phyloP scores from a whole-genome alignment of 2,329 filamentous ascomycete genomes.

The Trichoderma sp. region DNA sequence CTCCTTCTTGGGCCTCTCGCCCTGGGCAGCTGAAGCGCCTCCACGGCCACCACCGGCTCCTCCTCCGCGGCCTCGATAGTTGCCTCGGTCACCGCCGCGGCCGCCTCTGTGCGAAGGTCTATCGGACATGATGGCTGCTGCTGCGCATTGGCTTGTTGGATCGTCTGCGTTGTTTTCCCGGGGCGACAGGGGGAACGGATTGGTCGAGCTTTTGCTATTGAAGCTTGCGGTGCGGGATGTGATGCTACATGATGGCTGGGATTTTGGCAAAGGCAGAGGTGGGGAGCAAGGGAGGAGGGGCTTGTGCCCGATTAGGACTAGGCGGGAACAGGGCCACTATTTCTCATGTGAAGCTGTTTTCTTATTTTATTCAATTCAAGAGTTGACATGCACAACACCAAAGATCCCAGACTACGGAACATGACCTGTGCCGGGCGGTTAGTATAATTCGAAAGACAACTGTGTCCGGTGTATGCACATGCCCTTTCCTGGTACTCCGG shows the following conservation, averaged over 20 bases:
- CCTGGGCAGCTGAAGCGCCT: conserved; percentile 47
- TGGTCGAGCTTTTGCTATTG: background rate
- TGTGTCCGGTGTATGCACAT: too few species aligned
- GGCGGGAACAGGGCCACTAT: background rate
- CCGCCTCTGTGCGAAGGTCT: conserved; percentile 51
- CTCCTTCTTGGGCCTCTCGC: conserved; percentile 92
- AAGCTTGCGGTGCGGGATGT: background rate
- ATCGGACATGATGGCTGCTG: conserved; percentile 48
- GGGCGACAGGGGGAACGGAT: background rate
- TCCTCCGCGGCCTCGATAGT: conserved; percentile 46
- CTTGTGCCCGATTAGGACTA: background rate
- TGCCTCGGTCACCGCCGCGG: conserved; percentile 46
- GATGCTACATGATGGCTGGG: background rate
- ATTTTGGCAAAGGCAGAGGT: background rate
- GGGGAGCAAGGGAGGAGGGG: background rate
- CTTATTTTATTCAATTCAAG: background rate
- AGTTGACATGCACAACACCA: background rate
- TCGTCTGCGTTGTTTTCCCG: background rate
- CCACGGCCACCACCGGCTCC: conserved; percentile 51
- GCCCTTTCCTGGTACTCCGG: too few species aligned
- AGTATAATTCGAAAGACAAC: too few species aligned
- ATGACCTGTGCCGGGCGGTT: too few species aligned
- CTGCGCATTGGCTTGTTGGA: conserved; percentile 26
- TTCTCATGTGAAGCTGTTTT: background rate
- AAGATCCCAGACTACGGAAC: too few species aligned